These are phyloP conservation scores for Vaucheria bursata DNA, from an alignment of 352 stramenopile species.

Conservation along the genomic window DNA sequence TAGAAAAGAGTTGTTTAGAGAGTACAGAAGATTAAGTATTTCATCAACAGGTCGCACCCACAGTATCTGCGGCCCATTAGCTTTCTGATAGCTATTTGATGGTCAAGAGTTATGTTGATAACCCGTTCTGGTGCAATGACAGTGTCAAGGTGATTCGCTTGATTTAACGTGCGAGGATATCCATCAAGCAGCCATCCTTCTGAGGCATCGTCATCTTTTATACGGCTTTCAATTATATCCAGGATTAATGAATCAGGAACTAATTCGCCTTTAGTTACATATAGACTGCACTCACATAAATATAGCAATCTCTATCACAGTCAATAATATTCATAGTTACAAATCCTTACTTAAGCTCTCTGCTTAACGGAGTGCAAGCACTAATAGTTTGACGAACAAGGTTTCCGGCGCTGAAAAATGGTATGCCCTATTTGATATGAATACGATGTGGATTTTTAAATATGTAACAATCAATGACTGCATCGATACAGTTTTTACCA, in stretches of 20 bases:
- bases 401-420: neutral
- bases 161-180: neutral
- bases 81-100: neutral
- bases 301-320: no score
- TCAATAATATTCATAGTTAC: no score
- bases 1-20: neutral
- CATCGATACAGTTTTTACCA: no score
- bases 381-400: neutral
- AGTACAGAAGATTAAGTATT: neutral
- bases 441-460: no score
- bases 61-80: neutral
- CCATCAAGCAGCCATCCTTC: slow-evolving; percentile 1
- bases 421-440: neutral
- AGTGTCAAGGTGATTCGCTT: neutral
- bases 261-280: neutral
- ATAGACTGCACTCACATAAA: neutral
- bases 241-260: neutral
- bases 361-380: neutral
- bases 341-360: neutral
- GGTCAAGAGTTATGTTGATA: slow-evolving; percentile 1
- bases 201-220: neutral
- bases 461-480: no score
- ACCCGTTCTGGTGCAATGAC: neutral
- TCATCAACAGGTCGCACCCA: neutral
- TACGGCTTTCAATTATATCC: neutral